Base-by-base conservation (phyloP, 2,329 filamentous ascomycete species). In the Rachicladosporium sp. region DNA sequence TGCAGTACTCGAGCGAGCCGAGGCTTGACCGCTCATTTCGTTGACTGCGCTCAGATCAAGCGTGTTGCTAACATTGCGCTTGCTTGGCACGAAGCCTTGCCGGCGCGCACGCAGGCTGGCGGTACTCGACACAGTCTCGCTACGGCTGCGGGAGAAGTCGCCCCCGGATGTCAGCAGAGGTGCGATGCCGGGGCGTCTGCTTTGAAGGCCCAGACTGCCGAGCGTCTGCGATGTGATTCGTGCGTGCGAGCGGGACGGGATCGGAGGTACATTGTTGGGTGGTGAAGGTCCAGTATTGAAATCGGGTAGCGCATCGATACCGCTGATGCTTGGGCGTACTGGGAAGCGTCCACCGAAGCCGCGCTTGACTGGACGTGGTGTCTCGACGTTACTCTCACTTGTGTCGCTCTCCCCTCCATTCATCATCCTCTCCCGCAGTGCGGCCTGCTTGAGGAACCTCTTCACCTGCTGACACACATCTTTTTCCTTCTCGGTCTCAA, bases 191-290 rank as follows among this genome's bases (percentile, higher is more conserved):
- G 86, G 83, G 41, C 83, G 76, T 35, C 47, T 51, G 34, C 77
- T 66, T 4, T 41, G 73, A 29, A 29, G 43, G 37, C 29, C 44
- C 15, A 19, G 15, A 19, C 15, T 19, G 15, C 15, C 15, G 40
- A 38, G 43, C 39, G 21, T 47, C 11, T 35, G 53, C 2, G 50
- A 47, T 3, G 55, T 48, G 8, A 48, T 37, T 10, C 88, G 78
- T 49, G 84, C 85, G 57, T 94, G 87, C 3, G 86, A 91, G 44
- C 82, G 74, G 4, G 75, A 74, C 0, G 86, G 86, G 43, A 93
- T 83, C 1, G 83, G 82, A 2, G 88, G 85, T 21, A 42, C 43
- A n/a, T 49, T 46, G 10, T 74, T 62, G 30, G 71, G 77, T 10
- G 82, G 83, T 3, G 82, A 89, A 19, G 15, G 15, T 46, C 77